Conservation (phyloP, 192 early-diverging fungal species). For the Jimgerdemannia flammicorona region DNA sequence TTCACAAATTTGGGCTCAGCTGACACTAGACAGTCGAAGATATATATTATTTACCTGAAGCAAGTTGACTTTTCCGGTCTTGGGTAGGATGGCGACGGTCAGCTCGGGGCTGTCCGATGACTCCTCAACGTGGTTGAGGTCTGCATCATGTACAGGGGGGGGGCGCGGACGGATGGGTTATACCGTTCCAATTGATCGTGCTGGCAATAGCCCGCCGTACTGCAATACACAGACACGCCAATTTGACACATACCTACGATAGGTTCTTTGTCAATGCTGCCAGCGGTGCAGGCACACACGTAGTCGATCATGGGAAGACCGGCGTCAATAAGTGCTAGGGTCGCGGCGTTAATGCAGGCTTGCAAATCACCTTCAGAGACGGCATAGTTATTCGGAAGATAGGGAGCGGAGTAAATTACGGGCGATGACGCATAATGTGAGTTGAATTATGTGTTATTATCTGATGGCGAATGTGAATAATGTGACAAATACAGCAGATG, state of each 20-base stretch:
- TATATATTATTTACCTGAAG: slow-evolving; percentile 49
- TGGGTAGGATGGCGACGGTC: slow-evolving; percentile 81
- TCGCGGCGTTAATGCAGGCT: slow-evolving; percentile 80
- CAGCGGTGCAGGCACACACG: slow-evolving; percentile 85
- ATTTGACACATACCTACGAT: slow-evolving; percentile 48
- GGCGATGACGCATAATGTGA: too few species aligned
- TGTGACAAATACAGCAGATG: not conserved
- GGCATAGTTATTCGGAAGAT: not conserved
- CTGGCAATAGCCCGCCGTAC: not conserved
- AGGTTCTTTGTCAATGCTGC: slow-evolving; percentile 74
- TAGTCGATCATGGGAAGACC: slow-evolving; percentile 81
- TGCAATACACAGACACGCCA: not conserved
- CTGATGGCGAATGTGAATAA: not conserved
- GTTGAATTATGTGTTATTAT: too few species aligned
- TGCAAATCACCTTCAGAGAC: slow-evolving; percentile 41
- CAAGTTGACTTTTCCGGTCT: slow-evolving; percentile 78
- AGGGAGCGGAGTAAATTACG: too few species aligned
- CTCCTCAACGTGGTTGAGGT: slow-evolving; percentile 90
- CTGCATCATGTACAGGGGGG: slow-evolving; percentile 25
- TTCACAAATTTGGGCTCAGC: too few species aligned
- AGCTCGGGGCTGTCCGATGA: slow-evolving; percentile 81
- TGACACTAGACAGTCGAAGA: too few species aligned
- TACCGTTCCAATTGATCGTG: not conserved
- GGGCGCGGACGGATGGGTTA: not conserved
- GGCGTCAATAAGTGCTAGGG: slow-evolving; percentile 78